Conservation (phyloP, 495 filamentous ascomycete genomes). For the Poronia punctata region DNA sequence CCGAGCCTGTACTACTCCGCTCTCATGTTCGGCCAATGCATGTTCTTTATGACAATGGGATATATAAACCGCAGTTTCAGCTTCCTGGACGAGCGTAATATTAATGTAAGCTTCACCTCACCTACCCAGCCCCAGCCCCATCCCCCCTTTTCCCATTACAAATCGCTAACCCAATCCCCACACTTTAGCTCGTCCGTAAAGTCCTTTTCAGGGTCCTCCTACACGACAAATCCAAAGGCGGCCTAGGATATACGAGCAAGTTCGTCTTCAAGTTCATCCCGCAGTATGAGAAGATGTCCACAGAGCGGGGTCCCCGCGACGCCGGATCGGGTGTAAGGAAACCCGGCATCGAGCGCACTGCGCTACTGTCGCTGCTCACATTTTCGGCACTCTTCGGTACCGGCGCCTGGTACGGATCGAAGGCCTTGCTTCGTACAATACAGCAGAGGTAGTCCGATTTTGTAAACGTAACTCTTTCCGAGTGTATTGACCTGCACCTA, state of each 20-base stretch:
- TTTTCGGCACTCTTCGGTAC: constrained; percentile 4
- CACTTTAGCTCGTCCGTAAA: constrained; percentile 32
- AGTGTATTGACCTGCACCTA: too few relatives aligned
- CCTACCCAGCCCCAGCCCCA: neutral
- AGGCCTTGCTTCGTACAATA: neutral
- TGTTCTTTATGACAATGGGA: constrained; percentile 51
- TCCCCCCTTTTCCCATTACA: neutral
- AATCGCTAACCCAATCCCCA: neutral
- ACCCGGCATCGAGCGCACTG: constrained; percentile 13
- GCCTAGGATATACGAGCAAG: constrained; percentile 47
- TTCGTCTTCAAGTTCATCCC: constrained; percentile 66
- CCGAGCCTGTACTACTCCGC: constrained; percentile 50
- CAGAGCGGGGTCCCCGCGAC: constrained; percentile 10
- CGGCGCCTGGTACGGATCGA: constrained; percentile 12
- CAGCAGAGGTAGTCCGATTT: too few relatives aligned
- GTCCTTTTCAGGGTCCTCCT: constrained; percentile 46
- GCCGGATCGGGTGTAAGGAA: neutral
- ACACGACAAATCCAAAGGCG: constrained; percentile 45
- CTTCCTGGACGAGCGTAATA: constrained; percentile 51
- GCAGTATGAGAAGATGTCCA: constrained; percentile 17
- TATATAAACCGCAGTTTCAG: constrained; percentile 51
- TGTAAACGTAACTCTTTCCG: too few relatives aligned
- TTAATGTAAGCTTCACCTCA: constrained; percentile 31
- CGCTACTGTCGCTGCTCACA: constrained; percentile 14
- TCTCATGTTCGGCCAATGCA: constrained; percentile 60